Evolutionary conservation across 2,329 filamentous ascomycete genomes (phyloP), one percentile per base, ranked within the genome.

Genomic region (Beauveria australis): DNA sequence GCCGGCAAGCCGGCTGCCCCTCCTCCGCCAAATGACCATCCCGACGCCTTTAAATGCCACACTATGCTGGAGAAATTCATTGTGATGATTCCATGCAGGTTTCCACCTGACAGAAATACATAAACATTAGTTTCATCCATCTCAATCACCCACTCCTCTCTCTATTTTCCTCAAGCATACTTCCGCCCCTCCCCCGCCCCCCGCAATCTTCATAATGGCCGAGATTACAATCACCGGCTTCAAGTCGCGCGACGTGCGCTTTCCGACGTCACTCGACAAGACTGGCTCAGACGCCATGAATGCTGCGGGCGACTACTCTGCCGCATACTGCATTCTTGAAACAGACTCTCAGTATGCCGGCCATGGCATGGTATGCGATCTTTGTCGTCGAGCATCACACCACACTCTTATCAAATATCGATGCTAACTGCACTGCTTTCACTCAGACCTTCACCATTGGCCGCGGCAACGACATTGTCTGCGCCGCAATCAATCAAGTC

Each of bases 221-320:
- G 82, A 87, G 67, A 79, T 91, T 68, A 89, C 84, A 62, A 89
- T 91, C 71, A 91, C 86, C 59, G 83, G 86, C 64, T 91, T 85
- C 79, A 78, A 77, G 66, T 89, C 87, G 62, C 81, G 86, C 70
- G 88, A 91, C 77, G 87, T 91, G 72, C 85, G 88, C 67, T 91
- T 91, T 72, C 88, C 88, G 74, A 97, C 92, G n/a, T 96, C 92
- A 46, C 85, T 97, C 63, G 91, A 96, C 76, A 94, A 93, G 78
- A 96, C 91, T n/a, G 92, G 92, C 69, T 95, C 91, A 9, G 92
- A 97, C 83, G 92, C 91, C 70, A 97, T 96, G 92, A 96, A 97
- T 71, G 89, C 90, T 3, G 91, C 92, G 2, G 89, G 91, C 63
- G 91, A 96, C 75, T 96, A 96, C 77, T 96, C 91, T 1, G 82